Percentiles rank a stretch among this genome's conserved stretches.
Conservation (phyloP, 1,284 basidiomycete genomes). For the Malassezia furfur region DNA sequence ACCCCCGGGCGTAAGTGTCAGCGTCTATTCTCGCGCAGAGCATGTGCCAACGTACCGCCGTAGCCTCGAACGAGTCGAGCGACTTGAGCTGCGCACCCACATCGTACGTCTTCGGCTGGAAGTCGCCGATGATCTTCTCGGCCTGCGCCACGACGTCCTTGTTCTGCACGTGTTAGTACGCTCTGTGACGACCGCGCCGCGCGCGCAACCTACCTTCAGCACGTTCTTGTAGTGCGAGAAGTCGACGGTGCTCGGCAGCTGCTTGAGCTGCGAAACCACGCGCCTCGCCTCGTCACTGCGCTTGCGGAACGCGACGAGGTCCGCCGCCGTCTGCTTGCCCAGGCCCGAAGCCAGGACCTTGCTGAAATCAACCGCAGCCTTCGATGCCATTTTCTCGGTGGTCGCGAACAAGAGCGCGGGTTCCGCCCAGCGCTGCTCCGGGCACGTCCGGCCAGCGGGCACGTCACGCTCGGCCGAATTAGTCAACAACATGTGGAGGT, state of each 20-base stretch:
- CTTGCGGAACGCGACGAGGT: slow-evolving; percentile 91
- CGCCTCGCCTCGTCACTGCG: slow-evolving; percentile 81
- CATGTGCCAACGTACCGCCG: slow-evolving; percentile 60
- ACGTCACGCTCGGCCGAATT: slow-evolving; percentile 12
- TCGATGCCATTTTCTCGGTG: slow-evolving; percentile 26
- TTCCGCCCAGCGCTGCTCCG: slow-evolving; percentile 2
- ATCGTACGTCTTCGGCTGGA: slow-evolving; percentile 96
- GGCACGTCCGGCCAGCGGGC: slow-evolving; percentile 17
- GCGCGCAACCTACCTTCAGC: slow-evolving; percentile 50
- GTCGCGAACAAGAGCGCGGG: background rate
- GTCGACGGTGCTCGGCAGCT: slow-evolving; percentile 71
- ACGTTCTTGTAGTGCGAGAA: slow-evolving; percentile 80
- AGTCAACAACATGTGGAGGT: background rate
- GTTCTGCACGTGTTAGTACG: slow-evolving; percentile 58
- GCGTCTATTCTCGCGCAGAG: no score
- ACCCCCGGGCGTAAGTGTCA: no score
- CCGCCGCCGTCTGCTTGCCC: slow-evolving; percentile 47
- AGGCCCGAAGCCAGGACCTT: slow-evolving; percentile 42
- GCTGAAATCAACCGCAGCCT: slow-evolving; percentile 37
- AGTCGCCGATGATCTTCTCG: slow-evolving; percentile 76
- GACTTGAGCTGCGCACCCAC: slow-evolving; percentile 82
- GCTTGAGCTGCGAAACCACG: slow-evolving; percentile 60
- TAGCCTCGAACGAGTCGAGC: slow-evolving; percentile 91
- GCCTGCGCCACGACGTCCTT: slow-evolving; percentile 81
- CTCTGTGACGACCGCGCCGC: background rate